These are phyloP conservation scores for Acacia melanoxylon DNA, from an alignment of 306 rosid species.

Conservation along the genomic window DNA sequence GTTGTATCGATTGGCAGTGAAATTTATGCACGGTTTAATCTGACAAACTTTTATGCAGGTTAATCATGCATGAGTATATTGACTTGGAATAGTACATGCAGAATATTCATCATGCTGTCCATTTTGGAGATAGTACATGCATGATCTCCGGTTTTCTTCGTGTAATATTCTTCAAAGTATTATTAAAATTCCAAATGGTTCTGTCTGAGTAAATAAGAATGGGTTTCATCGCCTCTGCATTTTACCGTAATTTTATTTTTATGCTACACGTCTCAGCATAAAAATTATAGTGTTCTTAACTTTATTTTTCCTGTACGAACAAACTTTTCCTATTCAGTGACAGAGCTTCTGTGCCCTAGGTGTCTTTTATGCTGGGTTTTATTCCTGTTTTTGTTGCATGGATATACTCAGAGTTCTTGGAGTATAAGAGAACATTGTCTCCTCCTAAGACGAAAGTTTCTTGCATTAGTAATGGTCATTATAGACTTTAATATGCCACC, in stretches of 20 bases:
- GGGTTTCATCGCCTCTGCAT: slow-evolving; percentile 14
- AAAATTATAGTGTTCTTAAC: background rate
- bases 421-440: slow-evolving; percentile 47
- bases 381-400: slow-evolving; percentile 64
- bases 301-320: background rate
- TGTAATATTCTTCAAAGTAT: background rate
- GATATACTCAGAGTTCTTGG: slow-evolving; percentile 67
- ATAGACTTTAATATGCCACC: slow-evolving; percentile 2
- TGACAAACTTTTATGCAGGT: background rate
- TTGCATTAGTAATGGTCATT: background rate
- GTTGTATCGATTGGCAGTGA: background rate
- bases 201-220: background rate
- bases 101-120: background rate
- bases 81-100: background rate
- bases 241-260: background rate
- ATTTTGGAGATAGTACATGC: background rate
- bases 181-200: slow-evolving; percentile 7
- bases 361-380: slow-evolving; percentile 60
- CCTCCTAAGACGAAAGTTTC: slow-evolving; percentile 57
- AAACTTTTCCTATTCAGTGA: background rate
- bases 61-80: slow-evolving; percentile 9
- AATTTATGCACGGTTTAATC: background rate
- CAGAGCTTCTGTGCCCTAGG: slow-evolving; percentile 37
- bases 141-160: background rate
- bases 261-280: background rate